A percentile compares a stretch with the other conserved stretches of the same genome.
phyloP scores from a whole-genome alignment of 2,329 filamentous ascomycete genomes.

The Beauveria scarabaeidicola region DNA sequence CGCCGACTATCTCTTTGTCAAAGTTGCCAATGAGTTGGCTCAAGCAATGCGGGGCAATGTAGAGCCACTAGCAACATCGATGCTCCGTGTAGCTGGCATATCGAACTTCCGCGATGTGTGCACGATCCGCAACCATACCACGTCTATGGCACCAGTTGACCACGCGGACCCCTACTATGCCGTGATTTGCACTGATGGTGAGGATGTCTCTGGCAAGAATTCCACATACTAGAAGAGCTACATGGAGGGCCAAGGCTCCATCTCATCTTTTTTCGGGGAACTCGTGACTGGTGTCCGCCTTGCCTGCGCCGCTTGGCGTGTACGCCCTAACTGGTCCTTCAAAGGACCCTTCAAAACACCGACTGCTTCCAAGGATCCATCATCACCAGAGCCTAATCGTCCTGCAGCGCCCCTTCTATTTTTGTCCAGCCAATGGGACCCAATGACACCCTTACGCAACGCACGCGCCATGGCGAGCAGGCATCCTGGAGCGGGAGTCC shows the following conservation, averaged over 20 bases:
- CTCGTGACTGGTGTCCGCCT: slow-evolving; percentile 29
- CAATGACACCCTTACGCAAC: slow-evolving; percentile 35
- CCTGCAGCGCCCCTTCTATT: slow-evolving; percentile 37
- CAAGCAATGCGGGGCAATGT: not conserved
- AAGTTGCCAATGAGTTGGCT: not conserved
- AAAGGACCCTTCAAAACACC: slow-evolving; percentile 7
- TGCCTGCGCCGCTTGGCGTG: slow-evolving; percentile 28
- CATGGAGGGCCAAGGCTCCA: slow-evolving; percentile 17
- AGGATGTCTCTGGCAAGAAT: slow-evolving; percentile 15
- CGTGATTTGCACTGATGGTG: slow-evolving; percentile 29
- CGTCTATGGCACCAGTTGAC: no score
- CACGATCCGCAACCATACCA: not conserved
- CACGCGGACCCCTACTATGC: not conserved
- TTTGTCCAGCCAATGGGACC: slow-evolving; percentile 33
- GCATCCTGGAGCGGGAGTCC: slow-evolving; percentile 17
- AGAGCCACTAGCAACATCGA: not conserved
- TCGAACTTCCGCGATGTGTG: not conserved
- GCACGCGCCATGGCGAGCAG: slow-evolving; percentile 22
- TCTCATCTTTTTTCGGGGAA: slow-evolving; percentile 25
- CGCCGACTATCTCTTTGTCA: not conserved
- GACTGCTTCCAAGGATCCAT: not conserved
- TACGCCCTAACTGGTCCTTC: slow-evolving; percentile 2
- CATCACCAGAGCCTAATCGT: slow-evolving; percentile 17
- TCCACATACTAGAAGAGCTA: slow-evolving; percentile 22
- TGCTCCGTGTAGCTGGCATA: not conserved